These are phyloP conservation scores for Suillus brevipes DNA, from an alignment of 768 basidiomycete genomes.

Conservation along the genomic window DNA sequence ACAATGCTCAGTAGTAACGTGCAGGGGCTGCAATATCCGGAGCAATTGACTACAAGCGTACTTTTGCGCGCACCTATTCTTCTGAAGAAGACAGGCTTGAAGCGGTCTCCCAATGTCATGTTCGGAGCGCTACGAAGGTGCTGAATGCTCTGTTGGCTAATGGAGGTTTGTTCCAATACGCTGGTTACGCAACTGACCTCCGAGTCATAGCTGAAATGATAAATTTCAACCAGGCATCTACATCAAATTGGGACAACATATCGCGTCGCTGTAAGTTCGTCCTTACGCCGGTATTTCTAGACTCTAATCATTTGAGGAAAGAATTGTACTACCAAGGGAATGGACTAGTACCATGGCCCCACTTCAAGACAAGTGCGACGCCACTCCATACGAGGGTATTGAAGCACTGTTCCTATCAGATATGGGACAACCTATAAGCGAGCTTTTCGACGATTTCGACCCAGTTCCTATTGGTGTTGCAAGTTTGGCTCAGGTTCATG, in stretches of 20 bases:
- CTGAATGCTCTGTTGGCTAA: slow-evolving; percentile 84
- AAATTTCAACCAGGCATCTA: slow-evolving; percentile 57
- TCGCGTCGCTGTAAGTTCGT: slow-evolving; percentile 60
- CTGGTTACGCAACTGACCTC: background rate
- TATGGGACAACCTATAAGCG: slow-evolving; percentile 68
- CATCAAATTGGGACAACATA: slow-evolving; percentile 89
- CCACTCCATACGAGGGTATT: slow-evolving; percentile 78
- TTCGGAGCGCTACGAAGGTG: slow-evolving; percentile 75
- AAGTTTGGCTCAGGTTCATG: slow-evolving; percentile 94
- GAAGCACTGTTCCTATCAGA: slow-evolving; percentile 77
- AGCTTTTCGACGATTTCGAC: slow-evolving; percentile 85
- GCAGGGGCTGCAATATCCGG: slow-evolving; percentile 62
- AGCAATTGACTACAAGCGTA: slow-evolving; percentile 72
- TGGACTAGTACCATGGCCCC: slow-evolving; percentile 61
- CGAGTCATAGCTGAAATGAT: slow-evolving; percentile 3
- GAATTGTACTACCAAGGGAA: slow-evolving; percentile 58
- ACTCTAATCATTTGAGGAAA: slow-evolving; percentile 23
- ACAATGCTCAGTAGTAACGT: slow-evolving; percentile 8
- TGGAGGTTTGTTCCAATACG: slow-evolving; percentile 57
- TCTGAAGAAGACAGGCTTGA: slow-evolving; percentile 50
- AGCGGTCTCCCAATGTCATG: slow-evolving; percentile 79
- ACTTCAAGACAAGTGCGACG: slow-evolving; percentile 91
- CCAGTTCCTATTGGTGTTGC: slow-evolving; percentile 91
- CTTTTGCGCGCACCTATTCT: slow-evolving; percentile 53
- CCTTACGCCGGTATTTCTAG: slow-evolving; percentile 20